Evolutionary conservation across 2,329 filamentous ascomycete genomes (phyloP), one percentile per base, ranked within the genome.

Genomic region (Thielaviopsis populi): DNA sequence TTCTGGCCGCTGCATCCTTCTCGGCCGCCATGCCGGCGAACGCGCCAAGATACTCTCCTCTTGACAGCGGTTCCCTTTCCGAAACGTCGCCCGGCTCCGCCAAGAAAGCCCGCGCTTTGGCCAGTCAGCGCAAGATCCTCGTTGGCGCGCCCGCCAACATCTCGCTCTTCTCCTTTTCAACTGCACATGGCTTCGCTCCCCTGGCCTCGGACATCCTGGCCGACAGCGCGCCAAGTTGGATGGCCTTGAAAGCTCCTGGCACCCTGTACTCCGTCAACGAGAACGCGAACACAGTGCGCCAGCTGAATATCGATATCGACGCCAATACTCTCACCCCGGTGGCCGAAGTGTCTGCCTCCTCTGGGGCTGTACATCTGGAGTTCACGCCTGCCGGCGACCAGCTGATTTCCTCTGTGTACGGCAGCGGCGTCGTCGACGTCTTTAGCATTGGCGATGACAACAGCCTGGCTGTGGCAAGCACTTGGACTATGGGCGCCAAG

Each of bases 201-300:
- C 72, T 76, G 22, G 68, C 69, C 59, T 75, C 75, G 43, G 70
- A 71, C 41, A 68, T 68, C 2, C 67, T 69, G 7, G 27, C 68
- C 0, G 72, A 73, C 56, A 69, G 71, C 2, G 68, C 66, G 1
- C 74, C 78, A 24, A 79, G 76, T 66, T 81, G 79, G 79, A 70
- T 81, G 70, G 70, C 73, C 46, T 75, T 74, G 69, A 73, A 72
- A 59, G 66, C 71, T 19, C 74, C 74, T 30, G 72, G 74, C 68
- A 68, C 71, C 3, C 65, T 81, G 53, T 80, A 79, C 65, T 76
- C 76, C 54, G 75, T 78, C 22, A 74, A 81, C 67, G 79, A 82
- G 73, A 75, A 75, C 67, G 71, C 73, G 67, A 70, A 70, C 60
- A 68, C 70, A 54, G 70, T 76, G n/a, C 73, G 74, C 65, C 69